Percentiles rank a stretch among this genome's conserved stretches.
Evolutionary conservation across 257 asterid genomes (phyloP).

Genomic region (Primulina huaijiensis): DNA sequence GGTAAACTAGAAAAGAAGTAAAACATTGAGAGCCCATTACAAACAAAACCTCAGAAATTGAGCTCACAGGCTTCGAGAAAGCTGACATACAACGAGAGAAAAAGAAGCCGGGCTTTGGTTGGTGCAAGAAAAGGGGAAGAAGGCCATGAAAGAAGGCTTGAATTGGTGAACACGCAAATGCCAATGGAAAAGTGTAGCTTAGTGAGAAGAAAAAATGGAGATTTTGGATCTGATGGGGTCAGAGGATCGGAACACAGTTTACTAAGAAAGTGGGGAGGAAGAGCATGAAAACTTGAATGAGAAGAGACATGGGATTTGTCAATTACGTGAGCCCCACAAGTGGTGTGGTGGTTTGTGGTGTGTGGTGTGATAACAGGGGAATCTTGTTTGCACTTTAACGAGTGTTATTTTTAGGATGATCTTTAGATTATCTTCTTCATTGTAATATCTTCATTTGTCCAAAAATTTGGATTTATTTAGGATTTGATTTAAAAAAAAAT

Average conservation of each 20-base stretch:
- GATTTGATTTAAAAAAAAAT: no score
- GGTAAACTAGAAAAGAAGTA: constrained; percentile 24
- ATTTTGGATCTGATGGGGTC: constrained; percentile 71
- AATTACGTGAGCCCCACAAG: constrained; percentile 40
- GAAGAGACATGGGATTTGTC: constrained; percentile 77
- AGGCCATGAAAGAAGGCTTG: constrained; percentile 44
- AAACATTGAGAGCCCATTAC: constrained; percentile 31
- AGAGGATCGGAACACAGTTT: constrained; percentile 28
- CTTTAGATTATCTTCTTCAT: not conserved
- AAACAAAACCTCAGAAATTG: constrained; percentile 16
- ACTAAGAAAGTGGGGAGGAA: constrained; percentile 39
- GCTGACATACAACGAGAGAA: constrained; percentile 31
- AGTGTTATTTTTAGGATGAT: not conserved
- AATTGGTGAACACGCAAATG: constrained; percentile 51
- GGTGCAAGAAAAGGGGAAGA: constrained; percentile 31
- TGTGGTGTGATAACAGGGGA: constrained; percentile 1
- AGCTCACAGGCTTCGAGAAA: constrained; percentile 32
- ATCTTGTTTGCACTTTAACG: not conserved
- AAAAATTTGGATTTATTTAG: not conserved
- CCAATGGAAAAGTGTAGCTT: constrained; percentile 25
- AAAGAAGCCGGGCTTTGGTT: constrained; percentile 13
- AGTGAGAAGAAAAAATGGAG: constrained; percentile 41
- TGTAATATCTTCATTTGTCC: not conserved
- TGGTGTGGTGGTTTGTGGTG: not conserved
- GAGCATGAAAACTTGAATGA: constrained; percentile 42